Evolutionary conservation across 371 early-diverging fungal genomes (phyloP).

Genomic region (Haplosporangium sp.): DNA sequence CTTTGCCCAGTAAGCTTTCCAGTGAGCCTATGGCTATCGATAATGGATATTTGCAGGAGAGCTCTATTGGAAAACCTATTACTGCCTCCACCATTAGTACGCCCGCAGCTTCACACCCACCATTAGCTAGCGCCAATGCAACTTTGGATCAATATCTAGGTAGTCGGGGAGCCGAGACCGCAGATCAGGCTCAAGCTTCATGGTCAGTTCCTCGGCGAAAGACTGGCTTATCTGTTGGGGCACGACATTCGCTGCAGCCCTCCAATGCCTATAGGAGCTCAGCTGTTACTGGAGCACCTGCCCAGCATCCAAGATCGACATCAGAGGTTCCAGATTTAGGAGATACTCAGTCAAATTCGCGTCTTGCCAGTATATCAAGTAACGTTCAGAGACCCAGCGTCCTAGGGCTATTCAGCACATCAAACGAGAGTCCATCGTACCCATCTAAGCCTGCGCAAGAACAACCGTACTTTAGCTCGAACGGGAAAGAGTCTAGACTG

Average conservation of each 20-base stretch:
- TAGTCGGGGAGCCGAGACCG: background rate
- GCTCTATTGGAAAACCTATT: background rate
- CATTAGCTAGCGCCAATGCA: background rate
- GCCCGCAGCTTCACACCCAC: background rate
- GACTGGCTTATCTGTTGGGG: constrained; percentile 35
- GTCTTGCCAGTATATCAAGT: background rate
- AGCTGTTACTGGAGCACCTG: background rate
- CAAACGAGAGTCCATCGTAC: constrained; percentile 5
- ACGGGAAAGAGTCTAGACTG: constrained; percentile 22
- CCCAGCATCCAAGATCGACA: background rate
- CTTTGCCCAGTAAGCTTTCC: background rate
- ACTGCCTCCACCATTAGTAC: background rate
- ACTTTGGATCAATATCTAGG: constrained; percentile 9
- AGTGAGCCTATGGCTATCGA: constrained; percentile 29
- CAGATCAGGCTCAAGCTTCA: constrained; percentile 1
- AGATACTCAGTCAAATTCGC: background rate
- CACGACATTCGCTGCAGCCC: constrained; percentile 35
- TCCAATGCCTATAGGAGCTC: constrained; percentile 8
- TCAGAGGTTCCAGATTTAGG: constrained; percentile 11
- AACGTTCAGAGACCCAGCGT: constrained; percentile 6
- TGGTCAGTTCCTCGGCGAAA: constrained; percentile 38
- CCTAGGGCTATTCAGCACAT: background rate
- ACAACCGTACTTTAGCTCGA: constrained; percentile 6
- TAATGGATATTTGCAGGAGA: constrained; percentile 5
- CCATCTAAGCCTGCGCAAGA: constrained; percentile 4